A percentile compares a stretch with the other conserved stretches of the same genome.
Conservation (phyloP, 2,329 filamentous ascomycete species). For the Aspergillus oerlinghausenensis region DNA sequence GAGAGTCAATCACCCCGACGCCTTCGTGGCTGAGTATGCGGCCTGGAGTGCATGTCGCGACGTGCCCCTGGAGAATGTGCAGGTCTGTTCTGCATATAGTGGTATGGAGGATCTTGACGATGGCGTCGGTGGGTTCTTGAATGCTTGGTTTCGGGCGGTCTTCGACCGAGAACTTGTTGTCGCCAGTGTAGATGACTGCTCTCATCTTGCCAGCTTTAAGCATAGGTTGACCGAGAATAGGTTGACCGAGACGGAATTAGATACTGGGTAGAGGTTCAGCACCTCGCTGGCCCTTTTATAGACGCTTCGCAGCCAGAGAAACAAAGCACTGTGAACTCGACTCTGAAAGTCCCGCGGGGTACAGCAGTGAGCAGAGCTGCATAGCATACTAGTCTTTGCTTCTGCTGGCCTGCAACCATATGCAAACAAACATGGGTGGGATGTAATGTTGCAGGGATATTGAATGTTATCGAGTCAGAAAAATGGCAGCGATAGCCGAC, state of each 20-base stretch:
- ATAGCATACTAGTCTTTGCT: too few relatives aligned
- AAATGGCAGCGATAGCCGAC: too few relatives aligned
- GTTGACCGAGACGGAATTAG: neutral
- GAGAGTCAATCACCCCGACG: conserved; percentile 46
- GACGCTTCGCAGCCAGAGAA: too few relatives aligned
- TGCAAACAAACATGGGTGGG: neutral
- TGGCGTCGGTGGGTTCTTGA: conserved; percentile 40
- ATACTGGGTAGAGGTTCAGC: too few relatives aligned
- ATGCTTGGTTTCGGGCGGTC: conserved; percentile 41
- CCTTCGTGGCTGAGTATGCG: conserved; percentile 52
- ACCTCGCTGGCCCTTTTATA: too few relatives aligned
- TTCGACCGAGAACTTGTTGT: conserved; percentile 20
- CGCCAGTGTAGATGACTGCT: conserved; percentile 40
- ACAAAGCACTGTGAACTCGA: too few relatives aligned
- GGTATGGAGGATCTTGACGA: conserved; percentile 44
- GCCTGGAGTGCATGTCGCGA: conserved; percentile 44
- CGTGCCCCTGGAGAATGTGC: conserved; percentile 52
- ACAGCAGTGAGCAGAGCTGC: too few relatives aligned
- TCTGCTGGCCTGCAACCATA: too few relatives aligned
- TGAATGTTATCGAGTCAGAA: neutral
- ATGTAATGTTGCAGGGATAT: neutral
- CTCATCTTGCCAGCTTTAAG: conserved; percentile 34
- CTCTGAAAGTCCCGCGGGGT: too few relatives aligned
- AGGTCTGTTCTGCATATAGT: conserved; percentile 53
- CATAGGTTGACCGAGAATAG: neutral